These are phyloP conservation scores for Pythium sukuiense DNA, from an alignment of 352 stramenopile species.

Conservation along the genomic window DNA sequence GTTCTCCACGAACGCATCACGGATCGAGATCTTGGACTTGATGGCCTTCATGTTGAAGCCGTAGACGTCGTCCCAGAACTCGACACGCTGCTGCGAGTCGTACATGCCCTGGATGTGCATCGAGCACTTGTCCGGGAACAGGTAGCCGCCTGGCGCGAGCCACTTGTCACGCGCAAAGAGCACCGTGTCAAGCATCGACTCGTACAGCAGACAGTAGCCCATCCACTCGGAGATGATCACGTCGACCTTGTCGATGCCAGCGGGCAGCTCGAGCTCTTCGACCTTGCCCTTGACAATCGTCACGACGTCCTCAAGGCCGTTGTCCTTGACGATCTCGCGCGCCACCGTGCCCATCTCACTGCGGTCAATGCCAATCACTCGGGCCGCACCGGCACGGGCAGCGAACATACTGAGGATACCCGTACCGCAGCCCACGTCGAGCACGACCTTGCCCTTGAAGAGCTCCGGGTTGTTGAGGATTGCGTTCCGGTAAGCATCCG, in stretches of 20 bases:
- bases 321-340: constrained; percentile 93
- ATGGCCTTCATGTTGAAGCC: constrained; percentile 98
- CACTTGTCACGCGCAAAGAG: constrained; percentile 96
- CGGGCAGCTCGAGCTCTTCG: constrained; percentile 91
- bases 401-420: constrained; percentile 98
- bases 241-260: constrained; percentile 90
- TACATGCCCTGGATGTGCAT: constrained; percentile 90
- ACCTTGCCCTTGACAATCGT: constrained; percentile 96
- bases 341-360: constrained; percentile 95
- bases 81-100: constrained; percentile 65
- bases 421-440: constrained; percentile 97
- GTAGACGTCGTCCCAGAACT: constrained; percentile 98
- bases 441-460: constrained; percentile 96
- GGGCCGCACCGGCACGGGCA: constrained; percentile 82
- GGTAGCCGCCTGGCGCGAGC: constrained; percentile 90
- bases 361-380: constrained; percentile 96
- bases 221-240: constrained; percentile 99
- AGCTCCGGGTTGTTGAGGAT: constrained; percentile 97
- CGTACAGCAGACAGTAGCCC: constrained; percentile 97
- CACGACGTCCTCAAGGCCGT: constrained; percentile 90
- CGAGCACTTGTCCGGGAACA: constrained; percentile 98
- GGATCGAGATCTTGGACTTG: constrained; percentile 93
- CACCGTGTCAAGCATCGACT: constrained; percentile 98
- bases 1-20: constrained; percentile 96
- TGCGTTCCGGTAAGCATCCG: constrained; percentile 96